Evolutionary conservation across 1,139 yeast genomes (phyloP), one percentile per base, ranked within the genome.

Genomic region (Blastobotrys raffinosifermentans): DNA sequence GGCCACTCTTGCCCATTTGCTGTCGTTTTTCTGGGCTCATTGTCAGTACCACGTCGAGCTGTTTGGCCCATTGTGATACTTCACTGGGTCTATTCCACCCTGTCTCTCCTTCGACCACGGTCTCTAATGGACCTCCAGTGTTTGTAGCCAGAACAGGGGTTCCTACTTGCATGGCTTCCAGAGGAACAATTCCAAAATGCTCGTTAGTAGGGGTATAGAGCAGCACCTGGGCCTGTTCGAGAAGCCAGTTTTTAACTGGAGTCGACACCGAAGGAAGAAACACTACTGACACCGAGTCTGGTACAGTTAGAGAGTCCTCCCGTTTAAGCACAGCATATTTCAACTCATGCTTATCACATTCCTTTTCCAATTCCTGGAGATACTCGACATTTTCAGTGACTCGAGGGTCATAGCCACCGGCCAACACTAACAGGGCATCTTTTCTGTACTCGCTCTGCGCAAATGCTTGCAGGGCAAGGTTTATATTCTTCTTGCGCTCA

Each of bases 131-230:
- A 0, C 99, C 99, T 11, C 98, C 99, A 32, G 77, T 78, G 53
- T 84, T 77, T 2, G 82, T 79, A 0, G 96, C 96, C 39, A 93
- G 64, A 0, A 87, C 96, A 0, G 95, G 89, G 0, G 83, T 80
- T 19, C 82, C 79, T 44, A 75, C 70, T 32, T 81, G 70, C 96
- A 91, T 89, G 14, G 96, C 87, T 55, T 91, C 98, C 10, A 91
- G 71, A 1, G 99, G 99, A 3, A 93, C 99, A 45, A 91, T 93
- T 10, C 99, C 99, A 57, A 91, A 91, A 62, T 91, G 99, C 58
- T 93, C 98, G 53, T 75, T 74, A 1, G 82, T 72, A 2, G 99
- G 98, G 0, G 99, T 93, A 57, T 91, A 91, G 31, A 87, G 64
- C 26, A 93, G 67, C 39, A 83, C 50, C 38, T 73, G 70, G 2